Base-by-base conservation (phyloP, 2,329 filamentous ascomycete genomes). In the Fusarium guadeloupense region DNA sequence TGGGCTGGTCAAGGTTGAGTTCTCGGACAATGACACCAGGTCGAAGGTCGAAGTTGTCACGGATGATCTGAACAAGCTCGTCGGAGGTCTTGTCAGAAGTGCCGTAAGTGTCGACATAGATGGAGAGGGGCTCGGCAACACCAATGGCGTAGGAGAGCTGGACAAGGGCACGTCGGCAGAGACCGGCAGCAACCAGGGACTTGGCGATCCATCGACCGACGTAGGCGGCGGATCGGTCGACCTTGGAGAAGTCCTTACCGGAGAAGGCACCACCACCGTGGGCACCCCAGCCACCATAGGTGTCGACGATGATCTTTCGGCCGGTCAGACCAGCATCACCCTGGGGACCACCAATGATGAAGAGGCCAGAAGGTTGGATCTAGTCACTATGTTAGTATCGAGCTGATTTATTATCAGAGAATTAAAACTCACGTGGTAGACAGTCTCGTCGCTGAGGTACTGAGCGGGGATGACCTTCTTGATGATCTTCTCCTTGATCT, bases 261-360 rank as follows among this genome's bases (percentile, higher is more conserved):
- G 95, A 98, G 91, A 99, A 99, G 80, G 95, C 95, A 90, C 95
- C 95, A 85, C 95, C 95, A 86, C 95, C 95, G 86, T 99, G 95
- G 72, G 95, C 95, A 83, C 95, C 95, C 95, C 95, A 98, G 75
- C 95, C 95, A 85, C 95, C 95, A 84, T 99, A 99, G 79, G 95
- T 98, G 84, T 99, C 95, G 78, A 99, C 95, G 69, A 97, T 89
- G 87, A 99, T 99, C 89, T 99, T 99, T 76, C 95, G 93, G 79
- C 95, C 95, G 67, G 95, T 99, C 68, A 99, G 87, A 87, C 95
- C 95, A 74, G 95, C 95, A 74, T 99, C 95, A 88, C 95, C 95
- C 85, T 99, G 94, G 71, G 95, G 95, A 73, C 95, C 95, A 85
- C 95, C 95, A 69, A 99, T 99, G 85, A 98, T 93, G 88, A 99